Evolutionary conservation across 768 basidiomycete genomes (phyloP), one percentile per base, ranked within the genome.

Genomic region (Neoboletus subvelutipes): DNA sequence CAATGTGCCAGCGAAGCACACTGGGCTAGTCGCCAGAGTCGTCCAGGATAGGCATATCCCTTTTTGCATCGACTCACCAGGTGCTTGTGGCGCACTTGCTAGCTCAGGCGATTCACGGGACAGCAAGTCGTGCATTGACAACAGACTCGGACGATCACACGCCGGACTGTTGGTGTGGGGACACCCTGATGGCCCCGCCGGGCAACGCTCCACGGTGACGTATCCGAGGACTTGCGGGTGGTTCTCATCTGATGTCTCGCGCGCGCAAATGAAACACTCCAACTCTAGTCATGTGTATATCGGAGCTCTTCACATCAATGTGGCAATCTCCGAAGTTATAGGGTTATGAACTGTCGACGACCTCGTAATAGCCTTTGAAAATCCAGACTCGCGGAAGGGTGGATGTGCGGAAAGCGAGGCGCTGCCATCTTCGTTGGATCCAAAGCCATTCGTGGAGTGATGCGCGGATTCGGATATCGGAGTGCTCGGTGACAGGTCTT

Each of bases 191-290:
- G 11, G 11, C 57, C 36, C 24, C 46, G n/a, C 24, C 24, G 20
- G 51, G 4, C 31, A 15, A 15, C 7, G 26, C 41, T 28, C 37
- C 51, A 20, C 26, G 4, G 11, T 34, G 42, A 49, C 46, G 55
- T 58, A 33, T 66, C 60, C 67, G 61, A 66, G 66, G 58, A 58
- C 51, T 45, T 57, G 46, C 18, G 45, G 45, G n/a, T 31, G 18
- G 28, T 28, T 28, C 28, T 8, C 9, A 4, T 20, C 12, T 3
- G 8, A 9, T 10, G 11, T 48, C 31, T 45, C 45, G 42, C 53
- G 52, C 53, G 54, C 54, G 26, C 56, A 62, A 65, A 63, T 66
- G 66, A 68, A 63, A 65, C 66, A 59, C 56, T 39, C 39, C 37
- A 24, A 22, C 52, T 6, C 7, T 33, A 22, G 34, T 52, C 48